phyloP scores from a whole-genome alignment of 2,329 filamentous ascomycete species.

The Fusarium lateritium region DNA sequence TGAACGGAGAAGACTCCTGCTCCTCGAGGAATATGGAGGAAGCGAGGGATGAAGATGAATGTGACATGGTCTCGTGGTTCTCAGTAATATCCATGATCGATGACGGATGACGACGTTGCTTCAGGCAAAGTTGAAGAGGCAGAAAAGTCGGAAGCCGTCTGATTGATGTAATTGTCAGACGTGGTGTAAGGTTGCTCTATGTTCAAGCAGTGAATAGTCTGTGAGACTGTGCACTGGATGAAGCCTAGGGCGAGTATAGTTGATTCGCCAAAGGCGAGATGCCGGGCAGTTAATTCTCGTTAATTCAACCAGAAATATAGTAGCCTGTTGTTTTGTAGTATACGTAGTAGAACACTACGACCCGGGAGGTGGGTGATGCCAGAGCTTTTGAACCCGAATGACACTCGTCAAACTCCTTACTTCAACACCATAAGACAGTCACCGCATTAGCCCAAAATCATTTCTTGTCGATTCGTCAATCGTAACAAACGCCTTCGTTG shows the following conservation, averaged over 20 bases:
- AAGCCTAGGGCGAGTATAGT: background rate
- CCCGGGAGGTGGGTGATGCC: conserved; percentile 18
- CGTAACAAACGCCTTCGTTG: background rate
- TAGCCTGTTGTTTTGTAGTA: background rate
- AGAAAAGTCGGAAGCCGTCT: background rate
- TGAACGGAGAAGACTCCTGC: conserved; percentile 13
- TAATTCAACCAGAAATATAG: background rate
- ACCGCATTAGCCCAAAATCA: conserved; percentile 2
- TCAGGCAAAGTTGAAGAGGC: background rate
- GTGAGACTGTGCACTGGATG: conserved; percentile 5
- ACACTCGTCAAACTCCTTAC: background rate
- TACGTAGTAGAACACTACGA: background rate
- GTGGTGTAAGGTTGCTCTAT: conserved; percentile 19
- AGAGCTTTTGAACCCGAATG: conserved; percentile 24
- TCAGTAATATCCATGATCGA: conserved; percentile 14
- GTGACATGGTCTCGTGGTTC: conserved; percentile 10
- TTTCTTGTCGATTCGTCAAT: conserved; percentile 8
- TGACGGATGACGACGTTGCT: background rate
- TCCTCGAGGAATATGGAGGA: conserved; percentile 28
- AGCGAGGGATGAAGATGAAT: conserved; percentile 22
- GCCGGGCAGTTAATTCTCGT: background rate
- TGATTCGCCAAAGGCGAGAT: background rate
- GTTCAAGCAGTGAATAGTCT: background rate
- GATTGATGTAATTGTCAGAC: conserved; percentile 1
- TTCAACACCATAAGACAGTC: conserved; percentile 8